Percentiles rank a stretch among this genome's conserved stretches.
Evolutionary conservation across 1,139 yeast genomes (phyloP).

Genomic region (Magnusiomyces sp.): DNA sequence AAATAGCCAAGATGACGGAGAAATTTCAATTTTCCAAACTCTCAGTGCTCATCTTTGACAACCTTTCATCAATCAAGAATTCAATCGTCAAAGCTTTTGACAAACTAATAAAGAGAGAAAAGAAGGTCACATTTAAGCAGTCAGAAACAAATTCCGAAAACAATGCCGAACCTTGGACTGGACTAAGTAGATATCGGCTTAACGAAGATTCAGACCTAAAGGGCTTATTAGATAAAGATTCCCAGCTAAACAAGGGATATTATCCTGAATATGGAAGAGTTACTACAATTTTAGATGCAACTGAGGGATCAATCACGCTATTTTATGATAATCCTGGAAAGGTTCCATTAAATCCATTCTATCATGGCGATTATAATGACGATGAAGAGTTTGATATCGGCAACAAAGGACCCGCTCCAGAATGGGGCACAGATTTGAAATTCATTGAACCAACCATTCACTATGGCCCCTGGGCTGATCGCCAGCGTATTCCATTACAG

Average conservation of each 20-base stretch:
- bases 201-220: conserved; percentile 8
- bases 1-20: conserved; percentile 3
- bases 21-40: conserved; percentile 5
- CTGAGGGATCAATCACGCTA: conserved; percentile 45
- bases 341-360: conserved; percentile 34
- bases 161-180: conserved; percentile 26
- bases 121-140: background rate
- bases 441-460: conserved; percentile 59
- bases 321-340: conserved; percentile 66
- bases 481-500: conserved; percentile 65
- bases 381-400: conserved; percentile 42
- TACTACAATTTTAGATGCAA: conserved; percentile 64
- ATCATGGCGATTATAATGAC: conserved; percentile 9
- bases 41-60: background rate
- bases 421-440: conserved; percentile 54
- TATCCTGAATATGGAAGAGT: conserved; percentile 67
- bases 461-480: conserved; percentile 95
- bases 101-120: background rate
- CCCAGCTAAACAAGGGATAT: background rate
- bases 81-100: background rate
- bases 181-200: conserved; percentile 35
- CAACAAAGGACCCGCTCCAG: conserved; percentile 49
- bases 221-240: background rate
- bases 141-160: conserved; percentile 5
- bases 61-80: background rate